Conservation (phyloP, 1,284 basidiomycete genomes). For the Boletus nobilissimus region DNA sequence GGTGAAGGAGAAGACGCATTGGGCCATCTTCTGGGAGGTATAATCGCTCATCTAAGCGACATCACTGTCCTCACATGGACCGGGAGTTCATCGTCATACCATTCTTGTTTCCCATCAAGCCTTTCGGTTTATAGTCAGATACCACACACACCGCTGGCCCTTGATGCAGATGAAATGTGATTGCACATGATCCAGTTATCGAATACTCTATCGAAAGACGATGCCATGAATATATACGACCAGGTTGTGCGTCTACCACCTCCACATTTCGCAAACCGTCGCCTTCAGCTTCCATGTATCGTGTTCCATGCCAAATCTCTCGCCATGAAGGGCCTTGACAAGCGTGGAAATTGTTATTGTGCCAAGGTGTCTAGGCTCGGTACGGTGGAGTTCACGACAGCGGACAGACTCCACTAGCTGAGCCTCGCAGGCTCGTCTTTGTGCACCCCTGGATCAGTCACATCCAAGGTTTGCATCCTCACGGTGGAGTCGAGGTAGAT, state of each 20-base stretch:
- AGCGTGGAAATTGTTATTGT: background rate
- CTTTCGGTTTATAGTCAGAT: background rate
- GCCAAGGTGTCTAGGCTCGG: background rate
- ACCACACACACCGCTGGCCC: background rate
- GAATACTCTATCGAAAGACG: background rate
- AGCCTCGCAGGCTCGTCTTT: background rate
- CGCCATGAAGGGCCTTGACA: background rate
- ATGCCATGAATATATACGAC: background rate
- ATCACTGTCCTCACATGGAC: constrained; percentile 10
- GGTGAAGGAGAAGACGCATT: constrained; percentile 12
- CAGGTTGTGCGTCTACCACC: background rate
- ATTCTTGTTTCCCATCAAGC: constrained; percentile 11
- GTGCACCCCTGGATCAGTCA: constrained; percentile 10
- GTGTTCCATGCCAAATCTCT: constrained; percentile 1
- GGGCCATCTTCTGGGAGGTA: constrained; percentile 10
- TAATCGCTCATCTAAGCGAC: background rate
- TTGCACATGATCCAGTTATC: background rate
- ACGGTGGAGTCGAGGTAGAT: background rate
- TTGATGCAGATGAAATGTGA: background rate
- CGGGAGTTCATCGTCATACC: background rate
- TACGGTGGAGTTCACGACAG: constrained; percentile 1
- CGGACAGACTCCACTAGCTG: background rate
- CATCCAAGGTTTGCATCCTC: background rate
- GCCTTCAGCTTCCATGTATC: constrained; percentile 12
- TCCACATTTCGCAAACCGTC: constrained; percentile 1